phyloP scores from a whole-genome alignment of 768 basidiomycete species.

The Clitopilus passeckerianus region DNA sequence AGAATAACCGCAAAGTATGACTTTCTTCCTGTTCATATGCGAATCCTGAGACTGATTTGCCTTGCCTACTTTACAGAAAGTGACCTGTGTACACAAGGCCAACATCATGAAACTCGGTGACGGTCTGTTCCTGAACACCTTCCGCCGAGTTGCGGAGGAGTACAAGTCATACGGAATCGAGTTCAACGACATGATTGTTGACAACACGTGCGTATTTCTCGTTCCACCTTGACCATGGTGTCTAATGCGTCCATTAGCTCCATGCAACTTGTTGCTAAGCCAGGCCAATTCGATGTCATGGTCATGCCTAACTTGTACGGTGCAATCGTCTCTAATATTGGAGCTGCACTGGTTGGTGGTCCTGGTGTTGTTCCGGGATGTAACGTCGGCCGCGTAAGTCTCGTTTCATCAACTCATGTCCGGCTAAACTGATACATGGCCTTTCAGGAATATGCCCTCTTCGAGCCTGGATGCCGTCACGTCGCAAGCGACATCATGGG shows the following conservation, averaged over 20 bases:
- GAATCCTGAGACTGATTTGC: slow-evolving; percentile 2
- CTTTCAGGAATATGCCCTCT: slow-evolving; percentile 89
- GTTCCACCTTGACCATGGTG: neutral
- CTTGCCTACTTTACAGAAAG: slow-evolving; percentile 61
- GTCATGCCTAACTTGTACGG: slow-evolving; percentile 98
- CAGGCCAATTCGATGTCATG: slow-evolving; percentile 98
- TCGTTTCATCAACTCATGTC: neutral
- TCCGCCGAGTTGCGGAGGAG: slow-evolving; percentile 94
- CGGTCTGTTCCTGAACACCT: slow-evolving; percentile 97
- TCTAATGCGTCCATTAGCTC: slow-evolving; percentile 45
- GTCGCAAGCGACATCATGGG: slow-evolving; percentile 96
- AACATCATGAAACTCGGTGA: slow-evolving; percentile 99
- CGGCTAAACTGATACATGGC: neutral
- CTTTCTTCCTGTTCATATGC: neutral
- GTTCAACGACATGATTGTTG: slow-evolving; percentile 98
- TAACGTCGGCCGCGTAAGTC: slow-evolving; percentile 85
- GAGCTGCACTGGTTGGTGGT: slow-evolving; percentile 96
- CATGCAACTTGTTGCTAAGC: slow-evolving; percentile 98
- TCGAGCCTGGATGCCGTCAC: slow-evolving; percentile 97
- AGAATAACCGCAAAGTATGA: slow-evolving; percentile 92
- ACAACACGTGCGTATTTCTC: slow-evolving; percentile 74
- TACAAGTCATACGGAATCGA: slow-evolving; percentile 90
- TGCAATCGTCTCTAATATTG: slow-evolving; percentile 97
- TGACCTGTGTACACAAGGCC: slow-evolving; percentile 99
- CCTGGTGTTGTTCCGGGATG: slow-evolving; percentile 98